phyloP scores from a whole-genome alignment of 345 rosid species.

The Anacardium occidentale region DNA sequence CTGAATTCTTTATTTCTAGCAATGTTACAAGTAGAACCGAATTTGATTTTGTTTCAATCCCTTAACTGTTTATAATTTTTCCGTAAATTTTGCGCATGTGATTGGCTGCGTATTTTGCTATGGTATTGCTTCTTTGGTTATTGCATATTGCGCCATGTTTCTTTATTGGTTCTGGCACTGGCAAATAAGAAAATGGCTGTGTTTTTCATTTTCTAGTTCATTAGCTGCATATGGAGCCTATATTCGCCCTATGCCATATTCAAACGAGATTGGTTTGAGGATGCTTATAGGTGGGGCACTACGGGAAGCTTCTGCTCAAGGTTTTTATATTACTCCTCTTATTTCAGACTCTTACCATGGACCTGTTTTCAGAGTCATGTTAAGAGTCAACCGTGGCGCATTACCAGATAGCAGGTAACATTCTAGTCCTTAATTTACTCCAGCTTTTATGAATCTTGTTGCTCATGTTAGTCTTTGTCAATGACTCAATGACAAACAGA shows the following conservation, averaged over 20 bases:
- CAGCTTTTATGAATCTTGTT: neutral
- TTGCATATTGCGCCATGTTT: neutral
- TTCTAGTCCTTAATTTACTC: neutral
- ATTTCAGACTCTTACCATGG: slow-evolving; percentile 88
- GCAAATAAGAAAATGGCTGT: neutral
- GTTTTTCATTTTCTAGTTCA: slow-evolving; percentile 43
- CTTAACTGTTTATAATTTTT: neutral
- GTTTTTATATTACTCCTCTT: slow-evolving; percentile 70
- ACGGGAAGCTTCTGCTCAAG: slow-evolving; percentile 78
- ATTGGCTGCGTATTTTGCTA: neutral
- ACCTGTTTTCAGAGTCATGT: slow-evolving; percentile 77
- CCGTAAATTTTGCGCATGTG: neutral
- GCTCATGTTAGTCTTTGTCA: slow-evolving; percentile 17
- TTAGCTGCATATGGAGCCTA: slow-evolving; percentile 86
- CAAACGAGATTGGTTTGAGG: slow-evolving; percentile 85
- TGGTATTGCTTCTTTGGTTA: neutral
- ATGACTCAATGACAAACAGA: slow-evolving; percentile 43
- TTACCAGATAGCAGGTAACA: slow-evolving; percentile 55
- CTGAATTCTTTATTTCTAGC: neutral
- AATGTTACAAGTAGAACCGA: too few relatives aligned
- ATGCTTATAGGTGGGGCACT: slow-evolving; percentile 92
- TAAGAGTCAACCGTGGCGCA: slow-evolving; percentile 60
- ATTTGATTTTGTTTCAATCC: too few relatives aligned
- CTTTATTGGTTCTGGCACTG: neutral
- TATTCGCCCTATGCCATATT: slow-evolving; percentile 83